These are phyloP conservation scores for Claviceps africana DNA, from an alignment of 2,329 filamentous ascomycete species.

Conservation along the genomic window DNA sequence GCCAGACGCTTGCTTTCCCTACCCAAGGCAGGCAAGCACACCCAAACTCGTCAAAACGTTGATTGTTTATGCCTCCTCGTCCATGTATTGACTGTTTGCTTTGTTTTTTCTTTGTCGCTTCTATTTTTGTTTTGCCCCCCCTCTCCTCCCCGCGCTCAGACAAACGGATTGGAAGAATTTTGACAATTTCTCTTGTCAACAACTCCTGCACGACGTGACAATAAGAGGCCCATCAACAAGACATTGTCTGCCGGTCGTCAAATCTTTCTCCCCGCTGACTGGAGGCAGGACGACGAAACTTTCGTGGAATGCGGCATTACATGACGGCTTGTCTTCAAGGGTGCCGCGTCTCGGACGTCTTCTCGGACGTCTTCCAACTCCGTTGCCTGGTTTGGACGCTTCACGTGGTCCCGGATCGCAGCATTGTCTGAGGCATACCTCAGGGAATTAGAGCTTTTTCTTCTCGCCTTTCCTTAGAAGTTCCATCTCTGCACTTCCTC, in stretches of 20 bases:
- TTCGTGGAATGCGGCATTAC: neutral
- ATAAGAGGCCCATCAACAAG: neutral
- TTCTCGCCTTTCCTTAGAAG: neutral
- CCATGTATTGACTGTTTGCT: neutral
- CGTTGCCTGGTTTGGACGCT: neutral
- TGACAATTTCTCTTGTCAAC: neutral
- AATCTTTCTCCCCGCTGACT: neutral
- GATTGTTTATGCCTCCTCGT: neutral
- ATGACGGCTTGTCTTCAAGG: neutral
- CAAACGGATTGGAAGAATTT: neutral
- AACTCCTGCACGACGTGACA: neutral
- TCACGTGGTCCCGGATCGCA: neutral
- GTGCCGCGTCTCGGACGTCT: neutral
- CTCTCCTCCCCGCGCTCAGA: neutral
- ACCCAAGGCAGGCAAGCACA: neutral
- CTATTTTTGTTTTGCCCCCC: no score
- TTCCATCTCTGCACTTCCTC: neutral
- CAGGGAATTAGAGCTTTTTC: neutral
- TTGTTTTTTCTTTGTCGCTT: no score
- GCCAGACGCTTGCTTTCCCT: conserved; percentile 2
- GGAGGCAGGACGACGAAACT: neutral
- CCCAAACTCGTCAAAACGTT: neutral
- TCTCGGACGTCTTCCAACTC: neutral
- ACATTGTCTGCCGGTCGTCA: conserved; percentile 1
- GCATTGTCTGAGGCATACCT: neutral